Evolutionary conservation across 2,329 filamentous ascomycete species (phyloP).

Genomic region (Uncinocarpus reesii): DNA sequence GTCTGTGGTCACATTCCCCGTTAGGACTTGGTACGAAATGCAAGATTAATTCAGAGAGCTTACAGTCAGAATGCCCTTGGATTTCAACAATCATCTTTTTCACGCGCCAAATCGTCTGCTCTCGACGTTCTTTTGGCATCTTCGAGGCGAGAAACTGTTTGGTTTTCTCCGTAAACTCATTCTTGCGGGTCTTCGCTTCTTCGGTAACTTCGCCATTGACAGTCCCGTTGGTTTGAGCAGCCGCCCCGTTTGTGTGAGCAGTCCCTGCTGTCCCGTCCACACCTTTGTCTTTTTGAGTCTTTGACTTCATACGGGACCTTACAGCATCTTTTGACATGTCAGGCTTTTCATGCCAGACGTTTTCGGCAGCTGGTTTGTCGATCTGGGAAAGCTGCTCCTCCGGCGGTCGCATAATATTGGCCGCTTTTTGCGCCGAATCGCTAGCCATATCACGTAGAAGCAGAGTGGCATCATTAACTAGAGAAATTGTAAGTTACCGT

Average conservation of each 20-base stretch:
- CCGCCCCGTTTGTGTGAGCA: slow-evolving; percentile 34
- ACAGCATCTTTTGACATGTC: slow-evolving; percentile 60
- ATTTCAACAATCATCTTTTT: slow-evolving; percentile 98
- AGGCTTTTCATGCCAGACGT: slow-evolving; percentile 85
- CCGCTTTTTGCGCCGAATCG: slow-evolving; percentile 73
- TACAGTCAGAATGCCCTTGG: slow-evolving; percentile 84
- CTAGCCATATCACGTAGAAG: slow-evolving; percentile 83
- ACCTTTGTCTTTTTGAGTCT: slow-evolving; percentile 39
- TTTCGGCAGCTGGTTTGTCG: slow-evolving; percentile 75
- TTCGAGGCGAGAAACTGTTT: slow-evolving; percentile 74
- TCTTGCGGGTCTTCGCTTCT: slow-evolving; percentile 39
- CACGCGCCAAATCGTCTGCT: slow-evolving; percentile 81
- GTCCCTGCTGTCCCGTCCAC: background rate
- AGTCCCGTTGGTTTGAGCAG: background rate
- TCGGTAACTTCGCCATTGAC: slow-evolving; percentile 2
- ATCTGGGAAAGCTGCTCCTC: slow-evolving; percentile 68
- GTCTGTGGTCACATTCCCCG: slow-evolving; percentile 39
- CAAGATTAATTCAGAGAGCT: slow-evolving; percentile 24
- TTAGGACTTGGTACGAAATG: slow-evolving; percentile 5
- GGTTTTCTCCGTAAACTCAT: slow-evolving; percentile 37
- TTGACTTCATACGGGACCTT: slow-evolving; percentile 55
- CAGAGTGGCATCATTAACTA: slow-evolving; percentile 68
- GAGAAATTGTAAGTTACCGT: slow-evolving; percentile 14
- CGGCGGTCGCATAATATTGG: slow-evolving; percentile 62
- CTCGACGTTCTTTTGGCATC: slow-evolving; percentile 82